Percentiles rank a stretch among this genome's conserved stretches.
Conservation (phyloP, 306 rosid species). For the Fragaria iinumae region DNA sequence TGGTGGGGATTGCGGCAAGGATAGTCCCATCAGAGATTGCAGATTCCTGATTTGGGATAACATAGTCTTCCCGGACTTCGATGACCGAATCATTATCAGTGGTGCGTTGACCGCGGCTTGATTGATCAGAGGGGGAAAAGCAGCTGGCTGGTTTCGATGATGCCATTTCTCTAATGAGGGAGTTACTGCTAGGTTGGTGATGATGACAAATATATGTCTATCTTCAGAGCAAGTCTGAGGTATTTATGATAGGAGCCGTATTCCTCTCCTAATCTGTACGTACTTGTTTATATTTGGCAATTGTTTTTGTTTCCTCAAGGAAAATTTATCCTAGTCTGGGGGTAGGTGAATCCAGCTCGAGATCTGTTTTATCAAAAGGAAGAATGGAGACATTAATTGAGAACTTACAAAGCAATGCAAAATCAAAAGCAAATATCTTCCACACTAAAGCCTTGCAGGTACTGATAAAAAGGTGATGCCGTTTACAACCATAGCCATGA, state of each 20-base stretch:
- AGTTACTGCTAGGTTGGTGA: neutral
- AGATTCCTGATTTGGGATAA: neutral
- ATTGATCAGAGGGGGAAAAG: neutral
- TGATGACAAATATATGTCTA: neutral
- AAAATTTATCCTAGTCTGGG: neutral
- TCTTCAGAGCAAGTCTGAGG: neutral
- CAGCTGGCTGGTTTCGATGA: neutral
- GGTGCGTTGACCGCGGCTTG: neutral
- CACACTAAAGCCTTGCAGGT: no score
- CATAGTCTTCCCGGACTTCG: neutral
- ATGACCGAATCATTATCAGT: neutral
- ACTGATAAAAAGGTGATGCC: no score
- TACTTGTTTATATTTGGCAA: neutral
- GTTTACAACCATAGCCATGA: no score
- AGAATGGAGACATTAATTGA: neutral
- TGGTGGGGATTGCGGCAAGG: conserved; percentile 39
- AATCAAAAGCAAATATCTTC: no score
- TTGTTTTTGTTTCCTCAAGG: neutral
- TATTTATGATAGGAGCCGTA: neutral
- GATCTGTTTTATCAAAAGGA: neutral
- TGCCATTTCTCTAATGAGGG: neutral
- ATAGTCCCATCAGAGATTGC: neutral
- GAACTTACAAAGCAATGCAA: neutral
- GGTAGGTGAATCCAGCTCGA: neutral
- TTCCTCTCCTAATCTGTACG: neutral